These are phyloP conservation scores for Cryptococcus floricola DNA, from an alignment of 1,284 basidiomycete species.

Conservation along the genomic window DNA sequence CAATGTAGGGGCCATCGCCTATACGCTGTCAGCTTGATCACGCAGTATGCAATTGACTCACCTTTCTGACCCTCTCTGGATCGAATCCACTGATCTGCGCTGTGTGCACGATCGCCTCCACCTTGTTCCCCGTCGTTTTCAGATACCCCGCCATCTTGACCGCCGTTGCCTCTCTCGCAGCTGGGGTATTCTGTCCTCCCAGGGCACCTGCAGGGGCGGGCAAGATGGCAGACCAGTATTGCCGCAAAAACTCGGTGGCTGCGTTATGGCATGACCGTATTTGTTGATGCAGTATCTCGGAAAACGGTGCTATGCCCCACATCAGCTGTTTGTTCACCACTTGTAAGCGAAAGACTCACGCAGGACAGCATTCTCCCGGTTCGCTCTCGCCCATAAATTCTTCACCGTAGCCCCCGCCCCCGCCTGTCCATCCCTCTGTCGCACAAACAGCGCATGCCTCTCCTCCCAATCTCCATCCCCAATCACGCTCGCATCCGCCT, in stretches of 20 bases:
- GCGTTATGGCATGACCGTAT: slow-evolving; percentile 87
- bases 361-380: slow-evolving; percentile 32
- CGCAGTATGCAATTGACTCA: slow-evolving; percentile 49
- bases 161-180: slow-evolving; percentile 65
- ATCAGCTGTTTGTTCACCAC: not conserved
- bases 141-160: slow-evolving; percentile 82
- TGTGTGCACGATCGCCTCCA: slow-evolving; percentile 65
- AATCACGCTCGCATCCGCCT: slow-evolving; percentile 5
- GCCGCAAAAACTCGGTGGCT: slow-evolving; percentile 90
- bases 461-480: slow-evolving; percentile 5
- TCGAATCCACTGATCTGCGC: slow-evolving; percentile 64
- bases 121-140: slow-evolving; percentile 70
- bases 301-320: slow-evolving; percentile 64
- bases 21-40: slow-evolving; percentile 2
- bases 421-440: slow-evolving; percentile 33
- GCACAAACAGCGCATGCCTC: slow-evolving; percentile 21
- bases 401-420: slow-evolving; percentile 33
- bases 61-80: slow-evolving; percentile 61
- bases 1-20: slow-evolving; percentile 77
- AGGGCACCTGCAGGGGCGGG: slow-evolving; percentile 63
- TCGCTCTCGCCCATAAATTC: slow-evolving; percentile 33
- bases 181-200: slow-evolving; percentile 18
- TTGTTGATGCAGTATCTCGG: slow-evolving; percentile 69
- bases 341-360: slow-evolving; percentile 13
- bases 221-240: slow-evolving; percentile 88